phyloP scores from a whole-genome alignment of 306 rosid genomes.

The Datisca glomerata region DNA sequence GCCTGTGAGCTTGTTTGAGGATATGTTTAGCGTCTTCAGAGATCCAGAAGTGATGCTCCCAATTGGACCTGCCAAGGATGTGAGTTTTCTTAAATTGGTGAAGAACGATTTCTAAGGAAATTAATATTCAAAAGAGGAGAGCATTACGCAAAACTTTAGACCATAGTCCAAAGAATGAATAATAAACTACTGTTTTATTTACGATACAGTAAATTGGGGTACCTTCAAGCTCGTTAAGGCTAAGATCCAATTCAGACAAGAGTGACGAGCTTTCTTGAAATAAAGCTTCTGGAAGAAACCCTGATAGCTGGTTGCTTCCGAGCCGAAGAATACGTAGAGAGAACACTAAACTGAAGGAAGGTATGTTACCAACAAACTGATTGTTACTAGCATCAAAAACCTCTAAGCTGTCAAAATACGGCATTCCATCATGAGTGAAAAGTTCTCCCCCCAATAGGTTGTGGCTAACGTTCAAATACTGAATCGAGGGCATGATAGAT shows the following conservation, averaged over 20 bases:
- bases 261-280: conserved; percentile 62
- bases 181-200: no score
- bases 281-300: conserved; percentile 52
- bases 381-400: conserved; percentile 71
- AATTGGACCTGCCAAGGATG: conserved; percentile 47
- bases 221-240: conserved; percentile 72
- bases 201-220: no score
- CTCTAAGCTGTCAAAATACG: conserved; percentile 70
- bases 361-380: conserved; percentile 46
- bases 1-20: conserved; percentile 62
- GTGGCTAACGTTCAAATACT: conserved; percentile 46
- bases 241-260: conserved; percentile 68
- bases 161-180: background rate
- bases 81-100: no score
- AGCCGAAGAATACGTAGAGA: conserved; percentile 62
- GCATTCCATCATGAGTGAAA: conserved; percentile 71
- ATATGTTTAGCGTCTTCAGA: conserved; percentile 58
- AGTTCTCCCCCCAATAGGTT: conserved; percentile 58
- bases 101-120: no score
- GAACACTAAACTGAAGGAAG: conserved; percentile 56
- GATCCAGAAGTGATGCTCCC: conserved; percentile 62
- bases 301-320: conserved; percentile 45
- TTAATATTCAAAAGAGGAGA: no score
- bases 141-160: no score
- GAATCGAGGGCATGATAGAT: conserved; percentile 43